A percentile compares a stretch with the other conserved stretches of the same genome.
Conservation (phyloP, 164 flowering plant species). For the Chloranthus sessilifolius region DNA sequence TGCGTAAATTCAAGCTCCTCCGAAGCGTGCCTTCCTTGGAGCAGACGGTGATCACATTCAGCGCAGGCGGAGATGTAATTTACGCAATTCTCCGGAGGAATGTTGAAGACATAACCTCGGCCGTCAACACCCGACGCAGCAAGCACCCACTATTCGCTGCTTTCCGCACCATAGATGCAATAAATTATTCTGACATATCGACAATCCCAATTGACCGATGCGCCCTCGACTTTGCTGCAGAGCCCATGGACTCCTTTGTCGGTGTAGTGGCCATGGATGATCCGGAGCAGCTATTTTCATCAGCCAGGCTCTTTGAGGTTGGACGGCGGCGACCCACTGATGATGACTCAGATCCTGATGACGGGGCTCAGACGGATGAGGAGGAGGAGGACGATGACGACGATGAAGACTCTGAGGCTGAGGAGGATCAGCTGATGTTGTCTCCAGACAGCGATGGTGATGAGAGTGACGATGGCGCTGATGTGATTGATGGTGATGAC, state of each 20-base stretch:
- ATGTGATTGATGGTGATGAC: constrained; percentile 16
- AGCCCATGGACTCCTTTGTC: constrained; percentile 79
- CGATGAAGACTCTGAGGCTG: constrained; percentile 52
- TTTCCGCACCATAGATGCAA: constrained; percentile 79
- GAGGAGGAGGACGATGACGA: constrained; percentile 71
- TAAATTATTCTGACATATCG: constrained; percentile 89
- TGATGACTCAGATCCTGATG: constrained; percentile 96
- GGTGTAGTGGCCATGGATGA: constrained; percentile 90
- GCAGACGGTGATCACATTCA: constrained; percentile 71
- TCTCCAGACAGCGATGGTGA: constrained; percentile 60
- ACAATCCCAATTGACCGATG: constrained; percentile 83
- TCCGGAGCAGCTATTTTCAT: constrained; percentile 76
- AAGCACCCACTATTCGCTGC: constrained; percentile 81
- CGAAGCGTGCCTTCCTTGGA: constrained; percentile 78
- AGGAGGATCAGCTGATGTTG: constrained; percentile 36
- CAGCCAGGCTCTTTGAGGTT: constrained; percentile 79
- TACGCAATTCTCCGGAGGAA: constrained; percentile 82
- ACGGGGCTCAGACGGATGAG: constrained; percentile 64
- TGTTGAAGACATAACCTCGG: constrained; percentile 73
- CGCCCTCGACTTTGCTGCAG: constrained; percentile 83
- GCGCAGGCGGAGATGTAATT: constrained; percentile 73
- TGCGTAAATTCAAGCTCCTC: constrained; percentile 68
- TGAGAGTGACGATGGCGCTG: constrained; percentile 27
- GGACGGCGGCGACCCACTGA: constrained; percentile 86
- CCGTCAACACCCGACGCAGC: constrained; percentile 64